Percentiles rank a stretch among this genome's conserved stretches.
phyloP scores from a whole-genome alignment of 108 stramenopile genomes.

The Fistulifera pelliculosa region DNA sequence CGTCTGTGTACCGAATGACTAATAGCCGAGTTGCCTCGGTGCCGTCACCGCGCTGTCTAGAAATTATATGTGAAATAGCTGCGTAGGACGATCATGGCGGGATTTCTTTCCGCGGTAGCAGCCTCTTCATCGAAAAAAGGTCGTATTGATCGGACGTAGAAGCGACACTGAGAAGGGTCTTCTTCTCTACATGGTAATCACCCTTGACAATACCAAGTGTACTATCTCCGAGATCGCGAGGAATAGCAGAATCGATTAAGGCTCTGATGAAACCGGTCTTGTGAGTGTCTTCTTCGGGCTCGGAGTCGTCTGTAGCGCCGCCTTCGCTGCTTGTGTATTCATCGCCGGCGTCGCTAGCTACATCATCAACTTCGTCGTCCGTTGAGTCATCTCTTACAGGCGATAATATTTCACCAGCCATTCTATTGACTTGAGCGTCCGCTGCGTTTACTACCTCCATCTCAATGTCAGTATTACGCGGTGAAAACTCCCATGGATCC shows the following conservation, averaged over 20 bases:
- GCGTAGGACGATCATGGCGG: too few relatives aligned
- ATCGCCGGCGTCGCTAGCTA: background rate
- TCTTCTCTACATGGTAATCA: conserved; percentile 74
- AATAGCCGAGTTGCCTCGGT: too few relatives aligned
- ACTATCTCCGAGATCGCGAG: conserved; percentile 73
- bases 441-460: too few relatives aligned
- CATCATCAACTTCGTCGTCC: conserved; percentile 2
- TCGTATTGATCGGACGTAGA: conserved; percentile 82
- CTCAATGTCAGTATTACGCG: too few relatives aligned
- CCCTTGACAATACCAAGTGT: conserved; percentile 80
- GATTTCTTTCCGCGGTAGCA: too few relatives aligned
- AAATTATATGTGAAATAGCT: too few relatives aligned
- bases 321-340: conserved; percentile 20
- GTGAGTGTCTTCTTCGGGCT: too few relatives aligned
- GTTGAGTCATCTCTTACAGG: conserved; percentile 10
- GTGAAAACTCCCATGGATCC: too few relatives aligned
- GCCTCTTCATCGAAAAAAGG: conserved; percentile 41
- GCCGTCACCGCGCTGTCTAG: too few relatives aligned
- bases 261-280: conserved; percentile 67
- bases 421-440: too few relatives aligned
- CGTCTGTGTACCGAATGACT: too few relatives aligned
- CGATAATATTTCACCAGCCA: too few relatives aligned
- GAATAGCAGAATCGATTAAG: conserved; percentile 71
- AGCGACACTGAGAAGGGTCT: conserved; percentile 77
- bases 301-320: conserved; percentile 7